Evolutionary conservation across 495 filamentous ascomycete genomes (phyloP).

Genomic region (Aspergillus sclerotiicarbonarius): DNA sequence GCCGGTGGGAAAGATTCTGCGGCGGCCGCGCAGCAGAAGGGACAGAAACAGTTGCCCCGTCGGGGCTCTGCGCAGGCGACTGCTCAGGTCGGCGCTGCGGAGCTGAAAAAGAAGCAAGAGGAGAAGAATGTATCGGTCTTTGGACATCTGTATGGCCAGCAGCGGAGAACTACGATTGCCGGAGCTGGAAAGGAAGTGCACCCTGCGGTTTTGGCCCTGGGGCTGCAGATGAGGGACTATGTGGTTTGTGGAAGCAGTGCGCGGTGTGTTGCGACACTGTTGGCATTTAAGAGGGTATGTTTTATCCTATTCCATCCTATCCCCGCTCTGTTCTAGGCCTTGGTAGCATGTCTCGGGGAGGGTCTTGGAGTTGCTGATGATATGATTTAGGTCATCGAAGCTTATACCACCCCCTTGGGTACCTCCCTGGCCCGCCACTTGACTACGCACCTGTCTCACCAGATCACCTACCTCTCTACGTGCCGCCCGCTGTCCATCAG

Average conservation of each 20-base stretch:
- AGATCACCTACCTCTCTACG: slow-evolving; percentile 90
- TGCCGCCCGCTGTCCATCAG: slow-evolving; percentile 90
- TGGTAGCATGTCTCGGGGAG: too few species aligned
- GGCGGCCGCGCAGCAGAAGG: slow-evolving; percentile 30
- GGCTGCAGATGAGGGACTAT: slow-evolving; percentile 88
- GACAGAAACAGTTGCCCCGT: slow-evolving; percentile 34
- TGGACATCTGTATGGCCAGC: slow-evolving; percentile 78
- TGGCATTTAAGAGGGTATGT: slow-evolving; percentile 84
- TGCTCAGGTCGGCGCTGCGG: slow-evolving; percentile 26
- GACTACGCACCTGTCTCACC: slow-evolving; percentile 87
- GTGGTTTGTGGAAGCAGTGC: slow-evolving; percentile 86
- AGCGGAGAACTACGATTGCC: slow-evolving; percentile 64
- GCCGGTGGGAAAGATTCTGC: slow-evolving; percentile 31
- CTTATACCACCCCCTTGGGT: slow-evolving; percentile 81
- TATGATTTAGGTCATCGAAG: slow-evolving; percentile 71
- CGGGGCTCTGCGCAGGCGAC: slow-evolving; percentile 43
- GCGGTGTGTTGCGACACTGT: slow-evolving; percentile 78
- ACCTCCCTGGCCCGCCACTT: slow-evolving; percentile 86
- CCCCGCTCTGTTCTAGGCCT: neutral
- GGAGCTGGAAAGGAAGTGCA: slow-evolving; percentile 87
- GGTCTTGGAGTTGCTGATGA: slow-evolving; percentile 4
- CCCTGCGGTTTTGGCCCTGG: slow-evolving; percentile 78
- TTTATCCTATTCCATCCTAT: neutral
- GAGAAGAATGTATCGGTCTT: slow-evolving; percentile 77
- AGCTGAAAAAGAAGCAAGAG: slow-evolving; percentile 49